Evolutionary conservation across 768 basidiomycete species (phyloP).

Genomic region (Lanmaoa rubissima): DNA sequence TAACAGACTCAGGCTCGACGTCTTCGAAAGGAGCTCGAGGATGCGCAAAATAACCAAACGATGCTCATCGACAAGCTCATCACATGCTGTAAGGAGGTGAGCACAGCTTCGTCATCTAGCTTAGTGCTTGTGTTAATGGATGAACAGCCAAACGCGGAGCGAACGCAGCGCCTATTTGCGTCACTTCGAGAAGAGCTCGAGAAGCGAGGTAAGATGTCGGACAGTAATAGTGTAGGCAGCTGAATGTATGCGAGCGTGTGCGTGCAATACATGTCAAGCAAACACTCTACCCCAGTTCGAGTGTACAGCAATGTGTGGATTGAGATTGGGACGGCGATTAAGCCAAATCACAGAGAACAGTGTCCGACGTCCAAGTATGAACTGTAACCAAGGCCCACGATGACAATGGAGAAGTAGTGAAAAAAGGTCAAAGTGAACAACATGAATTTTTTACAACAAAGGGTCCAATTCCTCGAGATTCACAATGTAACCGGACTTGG

Average conservation of each 20-base stretch:
- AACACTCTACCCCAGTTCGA: constrained; percentile 11
- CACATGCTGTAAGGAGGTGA: constrained; percentile 84
- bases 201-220: constrained; percentile 55
- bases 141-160: constrained; percentile 73
- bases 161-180: constrained; percentile 76
- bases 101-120: constrained; percentile 22
- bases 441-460: constrained; percentile 42
- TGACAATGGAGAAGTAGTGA: constrained; percentile 1
- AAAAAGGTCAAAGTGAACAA: constrained; percentile 3
- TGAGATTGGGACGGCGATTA: background rate
- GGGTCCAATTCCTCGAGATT: constrained; percentile 69
- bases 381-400: background rate
- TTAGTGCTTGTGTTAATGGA: constrained; percentile 12
- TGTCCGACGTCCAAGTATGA: background rate
- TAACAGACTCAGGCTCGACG: constrained; percentile 70
- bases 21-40: constrained; percentile 74
- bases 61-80: constrained; percentile 82
- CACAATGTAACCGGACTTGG: constrained; percentile 69
- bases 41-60: constrained; percentile 75
- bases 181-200: constrained; percentile 83
- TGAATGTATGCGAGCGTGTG: constrained; percentile 28
- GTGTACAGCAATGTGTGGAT: constrained; percentile 9
- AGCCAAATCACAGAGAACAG: background rate
- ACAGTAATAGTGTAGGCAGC: constrained; percentile 44
- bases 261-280: constrained; percentile 16